phyloP scores from a whole-genome alignment of 352 stramenopile species.

The Phytophthora citrophthora region DNA sequence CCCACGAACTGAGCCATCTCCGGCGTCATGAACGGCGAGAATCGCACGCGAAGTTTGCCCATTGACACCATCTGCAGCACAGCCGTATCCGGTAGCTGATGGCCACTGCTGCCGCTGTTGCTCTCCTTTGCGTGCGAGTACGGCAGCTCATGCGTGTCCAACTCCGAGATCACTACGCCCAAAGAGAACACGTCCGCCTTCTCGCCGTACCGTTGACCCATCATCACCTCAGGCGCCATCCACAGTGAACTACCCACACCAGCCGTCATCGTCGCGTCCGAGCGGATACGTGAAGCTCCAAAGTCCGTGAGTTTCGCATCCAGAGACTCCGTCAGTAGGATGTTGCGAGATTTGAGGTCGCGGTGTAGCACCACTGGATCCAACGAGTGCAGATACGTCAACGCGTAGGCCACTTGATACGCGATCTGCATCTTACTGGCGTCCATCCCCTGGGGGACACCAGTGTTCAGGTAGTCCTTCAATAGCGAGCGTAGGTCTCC shows the following conservation, averaged over 20 bases:
- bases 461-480: conserved; percentile 21
- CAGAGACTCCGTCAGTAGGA: conserved; percentile 48
- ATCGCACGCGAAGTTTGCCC: conserved; percentile 21
- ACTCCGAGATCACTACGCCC: conserved; percentile 31
- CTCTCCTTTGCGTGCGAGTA: conserved; percentile 18
- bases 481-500: conserved; percentile 52
- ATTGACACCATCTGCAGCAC: conserved; percentile 41
- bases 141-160: conserved; percentile 34
- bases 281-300: conserved; percentile 32
- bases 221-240: conserved; percentile 51
- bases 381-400: conserved; percentile 39
- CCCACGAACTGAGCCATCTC: conserved; percentile 18
- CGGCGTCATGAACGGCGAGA: conserved; percentile 25
- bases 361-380: conserved; percentile 45
- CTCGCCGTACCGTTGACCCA: conserved; percentile 43
- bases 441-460: conserved; percentile 25
- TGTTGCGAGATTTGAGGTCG: conserved; percentile 72
- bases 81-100: conserved; percentile 20
- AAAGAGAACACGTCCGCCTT: conserved; percentile 51
- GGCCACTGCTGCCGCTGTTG: conserved; percentile 4
- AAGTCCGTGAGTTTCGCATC: conserved; percentile 62
- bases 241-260: conserved; percentile 27
- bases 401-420: conserved; percentile 33
- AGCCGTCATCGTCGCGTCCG: conserved; percentile 34
- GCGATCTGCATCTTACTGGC: conserved; percentile 41